phyloP scores from a whole-genome alignment of 2,329 filamentous ascomycete species.

The Ophiocordyceps polyrhachis-furcata region DNA sequence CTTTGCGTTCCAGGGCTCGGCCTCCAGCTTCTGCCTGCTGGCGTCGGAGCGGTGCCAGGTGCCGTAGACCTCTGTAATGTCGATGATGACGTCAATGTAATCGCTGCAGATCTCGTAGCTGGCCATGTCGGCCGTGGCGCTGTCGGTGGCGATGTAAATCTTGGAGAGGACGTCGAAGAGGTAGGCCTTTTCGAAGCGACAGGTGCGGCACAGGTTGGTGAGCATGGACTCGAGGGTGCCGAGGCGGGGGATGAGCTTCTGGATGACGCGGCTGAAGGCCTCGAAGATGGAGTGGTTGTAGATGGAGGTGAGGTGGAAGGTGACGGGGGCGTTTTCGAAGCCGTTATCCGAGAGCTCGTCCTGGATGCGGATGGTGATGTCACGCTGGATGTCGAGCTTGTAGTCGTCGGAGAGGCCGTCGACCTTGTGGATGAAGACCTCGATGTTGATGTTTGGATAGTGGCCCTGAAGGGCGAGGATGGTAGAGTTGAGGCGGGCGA shows the following conservation, averaged over 20 bases:
- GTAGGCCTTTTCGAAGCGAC: constrained; percentile 93
- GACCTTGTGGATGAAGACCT: constrained; percentile 98
- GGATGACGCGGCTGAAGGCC: constrained; percentile 94
- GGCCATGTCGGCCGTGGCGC: constrained; percentile 78
- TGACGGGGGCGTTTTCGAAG: constrained; percentile 83
- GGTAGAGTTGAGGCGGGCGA: constrained; percentile 69
- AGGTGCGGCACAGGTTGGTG: constrained; percentile 83
- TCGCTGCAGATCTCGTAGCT: constrained; percentile 98
- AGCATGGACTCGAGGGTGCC: constrained; percentile 86
- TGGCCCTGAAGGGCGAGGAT: constrained; percentile 76
- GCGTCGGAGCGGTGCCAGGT: constrained; percentile 42
- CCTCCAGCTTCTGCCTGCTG: constrained; percentile 37
- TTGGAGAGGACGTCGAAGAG: constrained; percentile 96
- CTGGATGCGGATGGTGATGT: constrained; percentile 90
- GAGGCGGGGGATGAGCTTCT: constrained; percentile 87
- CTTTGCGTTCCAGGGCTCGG: constrained; percentile 39
- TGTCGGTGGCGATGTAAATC: constrained; percentile 96
- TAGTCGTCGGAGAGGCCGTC: constrained; percentile 96
- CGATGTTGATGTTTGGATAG: constrained; percentile 88
- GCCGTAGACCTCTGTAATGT: constrained; percentile 89
- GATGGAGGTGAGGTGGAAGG: constrained; percentile 91
- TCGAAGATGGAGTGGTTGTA: constrained; percentile 99
- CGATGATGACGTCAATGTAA: constrained; percentile 96
- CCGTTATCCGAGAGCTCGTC: constrained; percentile 89
- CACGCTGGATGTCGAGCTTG: constrained; percentile 85